These are phyloP conservation scores for Asterochloris erici DNA, from an alignment of 139 green algal genomes.

Conservation along the genomic window DNA sequence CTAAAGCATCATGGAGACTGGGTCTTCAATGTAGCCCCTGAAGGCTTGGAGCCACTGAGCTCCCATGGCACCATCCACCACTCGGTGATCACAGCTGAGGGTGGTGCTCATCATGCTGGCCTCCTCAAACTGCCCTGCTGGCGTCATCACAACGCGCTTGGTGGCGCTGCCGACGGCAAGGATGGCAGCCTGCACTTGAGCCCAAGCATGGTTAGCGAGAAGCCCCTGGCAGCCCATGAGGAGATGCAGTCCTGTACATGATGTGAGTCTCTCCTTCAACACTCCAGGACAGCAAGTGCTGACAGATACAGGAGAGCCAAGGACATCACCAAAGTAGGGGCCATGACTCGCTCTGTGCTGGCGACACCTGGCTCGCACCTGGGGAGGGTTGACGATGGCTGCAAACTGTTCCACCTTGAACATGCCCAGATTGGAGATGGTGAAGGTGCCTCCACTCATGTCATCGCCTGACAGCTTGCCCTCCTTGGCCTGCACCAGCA, in stretches of 20 bases:
- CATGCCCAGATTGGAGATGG: conserved; percentile 95
- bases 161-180: conserved; percentile 64
- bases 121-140: conserved; percentile 45
- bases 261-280: not conserved
- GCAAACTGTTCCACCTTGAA: conserved; percentile 87
- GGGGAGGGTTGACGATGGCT: conserved; percentile 95
- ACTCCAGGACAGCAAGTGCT: not conserved
- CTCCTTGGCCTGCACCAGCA: conserved; percentile 65
- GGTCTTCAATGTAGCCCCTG: conserved; percentile 88
- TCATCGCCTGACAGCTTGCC: conserved; percentile 87
- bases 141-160: conserved; percentile 52
- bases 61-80: conserved; percentile 95
- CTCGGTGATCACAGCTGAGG: conserved; percentile 94
- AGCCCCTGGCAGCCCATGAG: not conserved
- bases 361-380: conserved; percentile 69
- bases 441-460: conserved; percentile 88
- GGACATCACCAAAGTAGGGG: not conserved
- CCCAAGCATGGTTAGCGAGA: not conserved
- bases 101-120: conserved; percentile 67
- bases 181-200: conserved; percentile 59
- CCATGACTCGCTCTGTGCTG: conserved; percentile 50
- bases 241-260: not conserved
- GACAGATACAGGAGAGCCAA: not conserved
- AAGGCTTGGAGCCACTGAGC: conserved; percentile 95
- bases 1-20: conserved; percentile 86